Conservation (phyloP, 345 rosid species). For the Fremontodendron californicum region DNA sequence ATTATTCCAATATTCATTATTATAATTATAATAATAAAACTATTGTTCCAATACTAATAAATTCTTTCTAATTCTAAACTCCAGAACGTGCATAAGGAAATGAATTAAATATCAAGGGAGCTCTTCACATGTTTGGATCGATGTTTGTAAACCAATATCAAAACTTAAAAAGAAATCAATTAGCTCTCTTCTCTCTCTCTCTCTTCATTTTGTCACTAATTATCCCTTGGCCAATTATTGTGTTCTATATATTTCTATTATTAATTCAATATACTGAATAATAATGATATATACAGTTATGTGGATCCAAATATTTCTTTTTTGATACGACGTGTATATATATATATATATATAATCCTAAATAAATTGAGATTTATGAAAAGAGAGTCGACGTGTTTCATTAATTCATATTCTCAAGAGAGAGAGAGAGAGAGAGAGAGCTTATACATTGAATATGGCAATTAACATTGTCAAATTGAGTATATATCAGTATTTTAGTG, state of each 20-base stretch:
- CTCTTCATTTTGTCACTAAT: background rate
- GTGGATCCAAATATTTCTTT: no score
- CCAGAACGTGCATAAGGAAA: constrained; percentile 20
- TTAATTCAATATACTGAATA: background rate
- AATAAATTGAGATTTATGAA: background rate
- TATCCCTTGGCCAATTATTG: background rate
- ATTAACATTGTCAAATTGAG: background rate
- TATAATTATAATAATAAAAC: no score
- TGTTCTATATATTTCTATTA: background rate
- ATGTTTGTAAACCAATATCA: background rate
- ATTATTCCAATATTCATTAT: background rate
- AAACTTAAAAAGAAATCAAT: background rate
- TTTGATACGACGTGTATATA: no score
- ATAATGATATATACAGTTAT: no score
- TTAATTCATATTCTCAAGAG: background rate
- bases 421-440: no score
- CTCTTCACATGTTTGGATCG: background rate
- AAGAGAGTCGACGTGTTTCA: background rate
- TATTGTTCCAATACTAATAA: background rate
- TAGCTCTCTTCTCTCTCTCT: background rate
- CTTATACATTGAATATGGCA: background rate
- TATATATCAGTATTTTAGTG: background rate
- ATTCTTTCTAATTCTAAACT: constrained; percentile 4
- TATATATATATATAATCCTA: no score
- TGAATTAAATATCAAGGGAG: background rate